Conservation (phyloP, 148 eudicot genomes). For the Camellia granthamiana region DNA sequence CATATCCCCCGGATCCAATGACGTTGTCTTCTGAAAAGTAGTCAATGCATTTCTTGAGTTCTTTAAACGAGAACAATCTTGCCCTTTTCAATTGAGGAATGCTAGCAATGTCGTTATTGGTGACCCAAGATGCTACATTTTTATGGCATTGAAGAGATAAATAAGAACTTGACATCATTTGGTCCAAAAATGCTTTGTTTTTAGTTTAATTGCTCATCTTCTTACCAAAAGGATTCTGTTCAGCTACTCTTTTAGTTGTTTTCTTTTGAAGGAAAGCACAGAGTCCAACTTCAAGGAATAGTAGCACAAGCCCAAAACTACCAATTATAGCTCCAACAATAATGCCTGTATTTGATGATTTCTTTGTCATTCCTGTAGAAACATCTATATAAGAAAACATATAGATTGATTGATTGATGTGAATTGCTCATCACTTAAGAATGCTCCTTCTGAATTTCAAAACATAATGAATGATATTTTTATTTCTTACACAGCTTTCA, state of each 20-base stretch:
- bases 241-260: constrained; percentile 34
- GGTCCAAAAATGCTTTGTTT: neutral
- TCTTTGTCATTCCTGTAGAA: constrained; percentile 24
- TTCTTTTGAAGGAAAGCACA: constrained; percentile 49
- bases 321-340: constrained; percentile 47
- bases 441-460: too few relatives aligned
- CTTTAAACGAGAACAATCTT: constrained; percentile 63
- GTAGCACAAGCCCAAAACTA: constrained; percentile 40
- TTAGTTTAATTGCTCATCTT: constrained; percentile 11
- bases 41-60: constrained; percentile 43
- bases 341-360: constrained; percentile 34
- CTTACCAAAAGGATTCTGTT: constrained; percentile 61
- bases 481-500: too few relatives aligned
- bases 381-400: constrained; percentile 11
- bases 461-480: too few relatives aligned
- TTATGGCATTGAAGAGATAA: neutral
- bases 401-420: neutral
- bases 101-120: constrained; percentile 30
- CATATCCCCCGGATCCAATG: constrained; percentile 73
- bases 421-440: too few relatives aligned
- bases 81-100: constrained; percentile 63
- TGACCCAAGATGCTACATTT: constrained; percentile 51
- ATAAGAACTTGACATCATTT: neutral
- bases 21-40: constrained; percentile 47
- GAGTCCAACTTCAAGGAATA: constrained; percentile 41